Evolutionary conservation across 495 filamentous ascomycete genomes (phyloP).

Genomic region (Baudoinia panamericana): DNA sequence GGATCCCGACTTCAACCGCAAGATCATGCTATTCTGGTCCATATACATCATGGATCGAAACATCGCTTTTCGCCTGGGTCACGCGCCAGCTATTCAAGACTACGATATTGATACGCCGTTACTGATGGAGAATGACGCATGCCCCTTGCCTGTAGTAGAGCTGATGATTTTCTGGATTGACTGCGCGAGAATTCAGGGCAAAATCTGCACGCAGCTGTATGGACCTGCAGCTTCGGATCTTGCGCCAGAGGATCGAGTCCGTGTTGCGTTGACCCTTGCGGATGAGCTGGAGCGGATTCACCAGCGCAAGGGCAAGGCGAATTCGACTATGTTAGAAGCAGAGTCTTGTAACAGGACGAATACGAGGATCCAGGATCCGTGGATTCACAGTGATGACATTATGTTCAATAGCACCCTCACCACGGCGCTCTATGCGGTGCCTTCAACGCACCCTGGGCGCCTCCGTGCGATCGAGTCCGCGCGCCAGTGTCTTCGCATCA

Average conservation of each 20-base stretch:
- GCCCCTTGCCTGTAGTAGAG: too few species aligned
- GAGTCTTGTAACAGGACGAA: too few species aligned
- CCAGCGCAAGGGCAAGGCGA: too few species aligned
- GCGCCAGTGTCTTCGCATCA: neutral
- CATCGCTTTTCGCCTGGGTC: conserved; percentile 51
- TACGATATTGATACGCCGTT: conserved; percentile 39
- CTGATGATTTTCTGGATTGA: neutral
- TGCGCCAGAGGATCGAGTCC: neutral
- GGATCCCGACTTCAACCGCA: conserved; percentile 27
- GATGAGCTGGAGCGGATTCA: neutral
- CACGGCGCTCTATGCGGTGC: too few species aligned
- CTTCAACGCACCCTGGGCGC: too few species aligned
- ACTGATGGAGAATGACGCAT: too few species aligned
- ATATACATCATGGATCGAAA: conserved; percentile 47
- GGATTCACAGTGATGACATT: too few species aligned
- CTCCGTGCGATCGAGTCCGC: conserved; percentile 1
- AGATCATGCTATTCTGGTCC: conserved; percentile 45
- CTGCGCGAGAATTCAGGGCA: neutral
- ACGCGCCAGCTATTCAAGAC: conserved; percentile 47
- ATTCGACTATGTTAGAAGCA: too few species aligned
- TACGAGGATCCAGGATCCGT: too few species aligned
- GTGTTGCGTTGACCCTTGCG: neutral
- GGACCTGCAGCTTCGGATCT: neutral
- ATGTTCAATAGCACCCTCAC: too few species aligned
- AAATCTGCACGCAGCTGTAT: neutral